These are phyloP conservation scores for Rhododendron simsii DNA, from an alignment of 148 eudicot species.

Conservation along the genomic window DNA sequence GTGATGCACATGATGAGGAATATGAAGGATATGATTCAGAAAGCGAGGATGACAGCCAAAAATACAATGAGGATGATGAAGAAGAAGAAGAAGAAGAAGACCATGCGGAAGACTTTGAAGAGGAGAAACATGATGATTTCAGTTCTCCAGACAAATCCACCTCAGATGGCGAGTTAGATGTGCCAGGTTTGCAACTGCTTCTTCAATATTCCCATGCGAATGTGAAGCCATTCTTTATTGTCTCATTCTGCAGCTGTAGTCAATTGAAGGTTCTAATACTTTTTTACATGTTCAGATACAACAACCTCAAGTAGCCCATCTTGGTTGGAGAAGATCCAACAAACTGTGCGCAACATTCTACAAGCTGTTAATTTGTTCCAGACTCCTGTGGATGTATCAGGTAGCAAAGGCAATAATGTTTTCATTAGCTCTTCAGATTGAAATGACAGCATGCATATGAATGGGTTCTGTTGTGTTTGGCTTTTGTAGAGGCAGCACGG, in stretches of 20 bases:
- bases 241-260: background rate
- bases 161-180: slow-evolving; percentile 64
- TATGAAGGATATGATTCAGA: slow-evolving; percentile 73
- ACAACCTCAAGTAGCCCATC: slow-evolving; percentile 52
- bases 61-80: slow-evolving; percentile 53
- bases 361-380: slow-evolving; percentile 74
- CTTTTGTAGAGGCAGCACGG: slow-evolving; percentile 67
- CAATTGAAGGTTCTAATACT: background rate
- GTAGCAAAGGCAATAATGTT: slow-evolving; percentile 27
- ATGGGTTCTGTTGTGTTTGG: slow-evolving; percentile 18
- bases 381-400: slow-evolving; percentile 78
- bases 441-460: background rate
- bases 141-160: slow-evolving; percentile 52
- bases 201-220: background rate
- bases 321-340: slow-evolving; percentile 90
- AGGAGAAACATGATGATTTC: slow-evolving; percentile 51
- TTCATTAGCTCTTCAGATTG: background rate
- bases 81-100: slow-evolving; percentile 49
- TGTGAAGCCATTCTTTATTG: background rate
- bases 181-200: slow-evolving; percentile 41
- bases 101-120: slow-evolving; percentile 34
- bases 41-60: slow-evolving; percentile 51
- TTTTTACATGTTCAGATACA: slow-evolving; percentile 31
- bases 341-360: slow-evolving; percentile 63
- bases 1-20: slow-evolving; percentile 56